Percentiles rank a stretch among this genome's conserved stretches.
Evolutionary conservation across 75 land plant species (phyloP).

Genomic region (Selaginella tamariscina): DNA sequence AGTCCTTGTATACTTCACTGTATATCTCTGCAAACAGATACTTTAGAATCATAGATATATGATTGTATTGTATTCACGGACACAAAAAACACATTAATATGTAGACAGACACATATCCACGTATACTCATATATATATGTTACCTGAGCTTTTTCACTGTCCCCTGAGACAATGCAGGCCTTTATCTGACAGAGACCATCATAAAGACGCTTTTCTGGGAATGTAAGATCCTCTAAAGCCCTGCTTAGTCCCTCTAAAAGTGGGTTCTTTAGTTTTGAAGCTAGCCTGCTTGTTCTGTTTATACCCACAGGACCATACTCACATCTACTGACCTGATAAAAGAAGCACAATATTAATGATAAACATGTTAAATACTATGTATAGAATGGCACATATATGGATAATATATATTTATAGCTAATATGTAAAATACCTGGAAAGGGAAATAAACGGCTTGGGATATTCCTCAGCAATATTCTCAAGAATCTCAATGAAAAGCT

Average conservation of each 20-base stretch:
- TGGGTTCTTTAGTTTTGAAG: constrained; percentile 19
- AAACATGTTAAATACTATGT: too few species aligned
- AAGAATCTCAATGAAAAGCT: constrained; percentile 22
- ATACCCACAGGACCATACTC: constrained; percentile 28
- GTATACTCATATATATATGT: too few species aligned
- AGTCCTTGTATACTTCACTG: constrained; percentile 23
- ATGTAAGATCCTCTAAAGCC: constrained; percentile 36
- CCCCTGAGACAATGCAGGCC: constrained; percentile 18
- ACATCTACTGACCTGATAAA: constrained; percentile 30
- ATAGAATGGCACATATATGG: too few species aligned
- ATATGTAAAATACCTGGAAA: too few species aligned
- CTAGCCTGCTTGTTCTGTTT: constrained; percentile 18
- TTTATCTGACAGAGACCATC: constrained; percentile 26
- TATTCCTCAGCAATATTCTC: constrained; percentile 30
- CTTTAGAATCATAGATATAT: too few species aligned
- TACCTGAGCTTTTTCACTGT: constrained; percentile 21
- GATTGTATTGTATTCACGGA: too few species aligned
- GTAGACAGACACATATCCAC: too few species aligned
- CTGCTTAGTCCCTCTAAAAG: constrained; percentile 28
- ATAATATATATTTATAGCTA: too few species aligned
- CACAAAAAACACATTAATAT: too few species aligned
- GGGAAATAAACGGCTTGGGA: constrained; percentile 41
- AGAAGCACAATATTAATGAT: not conserved
- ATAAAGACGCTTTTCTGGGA: constrained; percentile 34
- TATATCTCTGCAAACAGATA: too few species aligned